These are phyloP conservation scores for Lipomyces spencermartinsiae DNA, from an alignment of 805 yeast species.

Conservation along the genomic window DNA sequence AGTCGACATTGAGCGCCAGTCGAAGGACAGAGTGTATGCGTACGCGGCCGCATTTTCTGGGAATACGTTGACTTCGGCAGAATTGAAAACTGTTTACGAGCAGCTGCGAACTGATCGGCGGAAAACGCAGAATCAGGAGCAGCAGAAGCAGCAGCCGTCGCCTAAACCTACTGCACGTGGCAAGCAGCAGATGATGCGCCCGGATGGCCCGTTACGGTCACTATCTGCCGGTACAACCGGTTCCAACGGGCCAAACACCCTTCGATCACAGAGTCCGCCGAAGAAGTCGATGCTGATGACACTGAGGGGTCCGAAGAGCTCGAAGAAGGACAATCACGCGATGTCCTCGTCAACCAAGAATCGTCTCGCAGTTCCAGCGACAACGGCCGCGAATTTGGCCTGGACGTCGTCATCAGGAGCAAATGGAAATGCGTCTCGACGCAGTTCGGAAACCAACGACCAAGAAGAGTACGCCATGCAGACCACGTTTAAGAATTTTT, in stretches of 20 bases:
- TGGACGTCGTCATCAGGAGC: constrained; percentile 5
- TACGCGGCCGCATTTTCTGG: constrained; percentile 31
- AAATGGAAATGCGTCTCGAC: neutral
- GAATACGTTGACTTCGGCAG: constrained; percentile 24
- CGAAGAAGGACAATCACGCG: constrained; percentile 23
- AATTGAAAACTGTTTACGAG: constrained; percentile 29
- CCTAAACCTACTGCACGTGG: neutral
- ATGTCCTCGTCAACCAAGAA: constrained; percentile 1
- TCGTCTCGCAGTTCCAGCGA: constrained; percentile 16
- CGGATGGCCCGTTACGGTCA: constrained; percentile 14
- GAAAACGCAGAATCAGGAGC: constrained; percentile 17
- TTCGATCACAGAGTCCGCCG: constrained; percentile 29
- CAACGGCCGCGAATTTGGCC: constrained; percentile 12
- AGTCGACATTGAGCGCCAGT: constrained; percentile 50
- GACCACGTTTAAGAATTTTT: constrained; percentile 31
- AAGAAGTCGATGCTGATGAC: constrained; percentile 38
- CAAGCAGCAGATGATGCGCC: neutral
- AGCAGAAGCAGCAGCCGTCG: constrained; percentile 6
- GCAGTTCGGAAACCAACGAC: constrained; percentile 17
- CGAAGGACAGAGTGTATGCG: constrained; percentile 46
- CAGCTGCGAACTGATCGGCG: constrained; percentile 31
- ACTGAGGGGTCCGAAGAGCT: constrained; percentile 27
- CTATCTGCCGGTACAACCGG: constrained; percentile 18
- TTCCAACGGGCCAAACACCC: constrained; percentile 4
- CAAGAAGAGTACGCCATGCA: constrained; percentile 16